phyloP scores from a whole-genome alignment of 1,139 yeast genomes.

The Scheffersomyces illinoinensis region DNA sequence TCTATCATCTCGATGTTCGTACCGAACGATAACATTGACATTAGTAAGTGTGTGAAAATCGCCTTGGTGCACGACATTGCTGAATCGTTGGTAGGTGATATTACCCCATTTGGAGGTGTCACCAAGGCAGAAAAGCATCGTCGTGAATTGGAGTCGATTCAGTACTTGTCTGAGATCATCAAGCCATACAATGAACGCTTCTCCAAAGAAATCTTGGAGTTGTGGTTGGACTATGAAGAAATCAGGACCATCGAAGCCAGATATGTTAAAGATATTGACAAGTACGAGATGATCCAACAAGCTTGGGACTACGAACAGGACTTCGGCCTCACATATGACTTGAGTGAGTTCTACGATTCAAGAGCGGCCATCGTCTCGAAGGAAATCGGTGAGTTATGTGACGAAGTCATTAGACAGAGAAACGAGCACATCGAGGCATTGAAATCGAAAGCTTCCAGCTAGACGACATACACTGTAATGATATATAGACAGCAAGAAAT shows the following conservation, averaged over 20 bases:
- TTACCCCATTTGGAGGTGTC: slow-evolving; percentile 83
- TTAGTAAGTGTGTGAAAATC: slow-evolving; percentile 71
- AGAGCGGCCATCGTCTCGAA: slow-evolving; percentile 64
- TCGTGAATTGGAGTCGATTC: slow-evolving; percentile 75
- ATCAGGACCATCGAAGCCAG: slow-evolving; percentile 80
- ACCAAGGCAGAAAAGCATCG: slow-evolving; percentile 71
- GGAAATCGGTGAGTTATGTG: slow-evolving; percentile 72
- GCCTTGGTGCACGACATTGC: slow-evolving; percentile 94
- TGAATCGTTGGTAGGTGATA: slow-evolving; percentile 91
- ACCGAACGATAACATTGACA: slow-evolving; percentile 38
- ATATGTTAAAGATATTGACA: slow-evolving; percentile 91
- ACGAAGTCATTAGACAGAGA: slow-evolving; percentile 63
- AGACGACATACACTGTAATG: background rate
- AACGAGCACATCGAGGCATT: slow-evolving; percentile 34
- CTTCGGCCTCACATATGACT: slow-evolving; percentile 54
- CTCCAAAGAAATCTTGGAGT: slow-evolving; percentile 64
- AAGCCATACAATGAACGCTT: slow-evolving; percentile 63
- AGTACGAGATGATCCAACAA: slow-evolving; percentile 88
- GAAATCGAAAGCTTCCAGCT: background rate
- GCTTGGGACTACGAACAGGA: slow-evolving; percentile 86
- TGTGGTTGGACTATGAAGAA: slow-evolving; percentile 92
- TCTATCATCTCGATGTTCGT: slow-evolving; percentile 77
- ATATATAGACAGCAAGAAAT: background rate
- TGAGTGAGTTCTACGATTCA: slow-evolving; percentile 71
- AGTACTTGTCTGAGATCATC: slow-evolving; percentile 62